Conservation (phyloP, 768 basidiomycete species). For the Rhodotorula paludigena region DNA sequence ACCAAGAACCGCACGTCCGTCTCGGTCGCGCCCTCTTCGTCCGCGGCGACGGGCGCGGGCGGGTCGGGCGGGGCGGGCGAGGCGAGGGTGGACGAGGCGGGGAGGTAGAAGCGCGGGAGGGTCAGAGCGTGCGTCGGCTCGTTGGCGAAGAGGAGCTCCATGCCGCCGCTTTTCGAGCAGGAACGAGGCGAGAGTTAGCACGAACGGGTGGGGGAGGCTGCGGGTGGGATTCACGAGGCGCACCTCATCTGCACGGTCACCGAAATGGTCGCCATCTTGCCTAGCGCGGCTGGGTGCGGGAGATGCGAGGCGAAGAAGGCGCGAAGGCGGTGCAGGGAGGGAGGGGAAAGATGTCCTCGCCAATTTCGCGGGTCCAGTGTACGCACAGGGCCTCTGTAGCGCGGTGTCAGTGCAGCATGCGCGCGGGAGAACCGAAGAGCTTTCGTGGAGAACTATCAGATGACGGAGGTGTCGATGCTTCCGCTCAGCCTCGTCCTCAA, state of each 20-base stretch:
- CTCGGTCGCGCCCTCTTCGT: conserved; percentile 47
- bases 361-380: too few species aligned
- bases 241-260: conserved; percentile 43
- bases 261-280: conserved; percentile 21
- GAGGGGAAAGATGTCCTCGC: too few species aligned
- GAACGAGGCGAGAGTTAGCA: not conserved
- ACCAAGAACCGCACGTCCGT: conserved; percentile 72
- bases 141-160: conserved; percentile 77
- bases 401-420: too few species aligned
- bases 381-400: too few species aligned
- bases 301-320: not conserved
- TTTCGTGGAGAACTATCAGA: too few species aligned
- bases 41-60: not conserved
- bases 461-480: too few species aligned
- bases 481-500: too few species aligned
- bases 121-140: conserved; percentile 58
- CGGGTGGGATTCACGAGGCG: not conserved
- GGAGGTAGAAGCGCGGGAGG: conserved; percentile 54
- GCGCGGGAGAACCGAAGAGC: too few species aligned
- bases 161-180: conserved; percentile 63
- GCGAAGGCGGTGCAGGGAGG: not conserved
- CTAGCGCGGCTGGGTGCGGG: not conserved
- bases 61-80: conserved; percentile 29
- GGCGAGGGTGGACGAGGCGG: conserved; percentile 2
- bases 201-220: not conserved